Evolutionary conservation across 371 early-diverging fungal species (phyloP).

Genomic region (Actinomortierella ambigua): DNA sequence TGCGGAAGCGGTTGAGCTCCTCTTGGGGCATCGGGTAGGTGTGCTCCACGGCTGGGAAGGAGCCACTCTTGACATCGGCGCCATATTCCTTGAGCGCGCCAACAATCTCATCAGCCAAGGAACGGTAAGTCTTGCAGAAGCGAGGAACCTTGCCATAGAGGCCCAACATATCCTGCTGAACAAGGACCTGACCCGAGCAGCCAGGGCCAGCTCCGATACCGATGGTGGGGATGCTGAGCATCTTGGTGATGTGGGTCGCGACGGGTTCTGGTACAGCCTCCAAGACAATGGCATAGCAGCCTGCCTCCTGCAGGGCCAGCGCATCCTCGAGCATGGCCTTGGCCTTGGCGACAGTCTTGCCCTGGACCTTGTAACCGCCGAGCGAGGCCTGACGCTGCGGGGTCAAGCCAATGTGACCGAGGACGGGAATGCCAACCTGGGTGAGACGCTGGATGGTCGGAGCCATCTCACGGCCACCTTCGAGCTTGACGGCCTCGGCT

Average conservation of each 20-base stretch:
- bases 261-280: constrained; percentile 93
- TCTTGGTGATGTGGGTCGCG: constrained; percentile 79
- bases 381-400: constrained; percentile 89
- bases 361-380: constrained; percentile 94
- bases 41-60: constrained; percentile 81
- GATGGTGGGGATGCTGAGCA: constrained; percentile 86
- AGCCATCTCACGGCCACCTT: constrained; percentile 89
- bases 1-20: constrained; percentile 59
- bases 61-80: constrained; percentile 74
- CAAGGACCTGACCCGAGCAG: constrained; percentile 93
- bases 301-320: constrained; percentile 87
- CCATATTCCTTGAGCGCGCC: constrained; percentile 74
- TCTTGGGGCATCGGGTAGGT: constrained; percentile 74
- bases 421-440: constrained; percentile 86
- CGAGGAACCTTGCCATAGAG: constrained; percentile 55
- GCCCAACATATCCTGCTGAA: constrained; percentile 89
- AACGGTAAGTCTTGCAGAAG: constrained; percentile 90
- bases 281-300: constrained; percentile 90
- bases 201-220: constrained; percentile 95
- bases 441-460: constrained; percentile 76
- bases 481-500: constrained; percentile 95
- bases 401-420: constrained; percentile 94
- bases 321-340: constrained; percentile 82
- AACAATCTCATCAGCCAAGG: constrained; percentile 72
- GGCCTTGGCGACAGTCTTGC: constrained; percentile 82